A percentile compares a stretch with the other conserved stretches of the same genome.
phyloP scores from a whole-genome alignment of 371 early-diverging fungal species.

The Mortierella sp. region DNA sequence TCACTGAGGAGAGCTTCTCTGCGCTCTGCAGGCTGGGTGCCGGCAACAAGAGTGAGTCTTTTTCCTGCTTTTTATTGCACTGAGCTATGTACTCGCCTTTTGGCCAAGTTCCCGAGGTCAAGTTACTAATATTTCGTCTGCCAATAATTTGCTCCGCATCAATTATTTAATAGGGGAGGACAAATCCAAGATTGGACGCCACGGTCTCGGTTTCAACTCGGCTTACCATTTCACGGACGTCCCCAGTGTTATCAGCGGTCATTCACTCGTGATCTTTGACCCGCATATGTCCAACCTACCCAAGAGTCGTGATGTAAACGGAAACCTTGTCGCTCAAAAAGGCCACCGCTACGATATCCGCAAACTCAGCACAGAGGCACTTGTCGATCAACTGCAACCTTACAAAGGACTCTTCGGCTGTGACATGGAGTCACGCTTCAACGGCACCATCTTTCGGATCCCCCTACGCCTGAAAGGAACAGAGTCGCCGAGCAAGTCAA shows the following conservation, averaged over 20 bases:
- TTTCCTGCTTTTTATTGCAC: background rate
- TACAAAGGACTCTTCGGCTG: constrained; percentile 39
- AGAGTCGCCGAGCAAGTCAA: background rate
- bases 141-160: background rate
- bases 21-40: constrained; percentile 44
- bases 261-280: constrained; percentile 47
- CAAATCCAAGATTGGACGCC: constrained; percentile 47
- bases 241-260: constrained; percentile 54
- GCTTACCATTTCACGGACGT: constrained; percentile 58
- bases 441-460: constrained; percentile 58
- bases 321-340: constrained; percentile 10
- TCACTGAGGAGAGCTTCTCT: constrained; percentile 31
- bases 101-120: too few relatives aligned
- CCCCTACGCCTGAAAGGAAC: constrained; percentile 27
- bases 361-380: constrained; percentile 3
- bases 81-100: too few relatives aligned
- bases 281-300: constrained; percentile 37
- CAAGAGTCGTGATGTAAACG: background rate
- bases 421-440: constrained; percentile 31
- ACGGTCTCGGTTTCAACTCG: constrained; percentile 58
- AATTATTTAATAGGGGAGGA: constrained; percentile 25
- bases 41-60: constrained; percentile 49
- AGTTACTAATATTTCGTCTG: too few relatives aligned
- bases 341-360: constrained; percentile 29
- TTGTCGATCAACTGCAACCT: constrained; percentile 38